A percentile compares a stretch with the other conserved stretches of the same genome.
Evolutionary conservation across 345 rosid species (phyloP).

Genomic region (Moricandia moricandioides): DNA sequence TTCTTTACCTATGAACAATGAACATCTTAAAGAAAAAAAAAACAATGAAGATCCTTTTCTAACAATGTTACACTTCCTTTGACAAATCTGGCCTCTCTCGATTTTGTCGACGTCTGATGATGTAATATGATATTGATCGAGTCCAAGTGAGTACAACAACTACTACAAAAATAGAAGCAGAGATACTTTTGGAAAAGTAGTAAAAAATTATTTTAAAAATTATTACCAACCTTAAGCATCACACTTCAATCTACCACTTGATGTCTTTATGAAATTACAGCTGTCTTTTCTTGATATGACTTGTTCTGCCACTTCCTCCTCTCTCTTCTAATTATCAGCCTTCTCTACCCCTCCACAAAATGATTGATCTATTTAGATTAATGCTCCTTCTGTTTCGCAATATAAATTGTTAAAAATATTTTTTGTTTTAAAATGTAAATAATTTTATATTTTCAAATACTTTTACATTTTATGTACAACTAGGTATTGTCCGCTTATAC

Average conservation of each 20-base stretch:
- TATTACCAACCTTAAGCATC: constrained; percentile 35
- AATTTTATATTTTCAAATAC: too few species aligned
- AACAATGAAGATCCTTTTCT: constrained; percentile 19
- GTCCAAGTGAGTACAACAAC: constrained; percentile 26
- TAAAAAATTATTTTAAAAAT: neutral
- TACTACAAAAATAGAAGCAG: constrained; percentile 32
- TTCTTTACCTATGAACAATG: neutral
- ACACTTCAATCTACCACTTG: constrained; percentile 39
- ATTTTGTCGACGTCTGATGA: constrained; percentile 29
- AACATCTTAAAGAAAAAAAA: too few species aligned
- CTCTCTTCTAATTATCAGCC: constrained; percentile 31
- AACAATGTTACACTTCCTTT: constrained; percentile 31
- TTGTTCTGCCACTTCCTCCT: constrained; percentile 32
- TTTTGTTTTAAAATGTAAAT: too few species aligned
- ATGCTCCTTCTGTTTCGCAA: too few species aligned
- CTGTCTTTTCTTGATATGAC: constrained; percentile 42
- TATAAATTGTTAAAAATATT: too few species aligned
- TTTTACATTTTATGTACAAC: too few species aligned
- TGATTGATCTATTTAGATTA: constrained; percentile 27
- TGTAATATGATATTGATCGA: constrained; percentile 33
- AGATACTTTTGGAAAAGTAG: constrained; percentile 24
- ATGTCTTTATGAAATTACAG: constrained; percentile 37
- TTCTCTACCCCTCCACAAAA: constrained; percentile 15
- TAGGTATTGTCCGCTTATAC: too few species aligned
- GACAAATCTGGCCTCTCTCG: constrained; percentile 27